Evolutionary conservation across 306 rosid species (phyloP).

Genomic region (Cucurbita argyrosperma): DNA sequence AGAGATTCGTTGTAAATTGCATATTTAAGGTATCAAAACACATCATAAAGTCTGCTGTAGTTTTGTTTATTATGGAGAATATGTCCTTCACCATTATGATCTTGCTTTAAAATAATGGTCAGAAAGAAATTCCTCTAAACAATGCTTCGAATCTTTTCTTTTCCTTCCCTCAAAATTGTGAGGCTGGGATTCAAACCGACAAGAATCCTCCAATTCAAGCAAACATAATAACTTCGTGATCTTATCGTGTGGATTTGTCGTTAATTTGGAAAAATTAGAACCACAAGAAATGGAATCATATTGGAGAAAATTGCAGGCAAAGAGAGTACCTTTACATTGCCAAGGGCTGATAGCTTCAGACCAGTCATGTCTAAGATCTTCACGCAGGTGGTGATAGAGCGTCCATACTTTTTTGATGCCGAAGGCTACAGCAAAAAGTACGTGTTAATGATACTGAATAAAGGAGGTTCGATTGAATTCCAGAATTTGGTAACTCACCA

Average conservation of each 20-base stretch:
- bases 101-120: not conserved
- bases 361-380: constrained; percentile 97
- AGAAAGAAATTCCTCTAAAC: not conserved
- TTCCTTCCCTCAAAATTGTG: not conserved
- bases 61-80: not conserved
- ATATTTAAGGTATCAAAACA: constrained; percentile 5
- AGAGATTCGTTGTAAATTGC: not conserved
- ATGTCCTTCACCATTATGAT: not conserved
- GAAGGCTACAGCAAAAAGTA: constrained; percentile 46
- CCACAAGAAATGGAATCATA: constrained; percentile 6
- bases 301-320: not conserved
- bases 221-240: not conserved
- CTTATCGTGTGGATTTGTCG: not conserved
- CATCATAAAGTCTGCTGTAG: not conserved
- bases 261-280: not conserved
- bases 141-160: not conserved
- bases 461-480: not conserved
- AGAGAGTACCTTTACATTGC: constrained; percentile 59
- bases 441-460: constrained; percentile 6
- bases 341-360: constrained; percentile 78
- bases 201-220: not conserved
- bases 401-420: constrained; percentile 61
- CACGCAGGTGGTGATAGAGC: constrained; percentile 57
- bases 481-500: constrained; percentile 34
- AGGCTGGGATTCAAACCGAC: not conserved